A percentile compares a stretch with the other conserved stretches of the same genome.
Evolutionary conservation across 345 rosid genomes (phyloP).

Genomic region (Linum usitatissimum): DNA sequence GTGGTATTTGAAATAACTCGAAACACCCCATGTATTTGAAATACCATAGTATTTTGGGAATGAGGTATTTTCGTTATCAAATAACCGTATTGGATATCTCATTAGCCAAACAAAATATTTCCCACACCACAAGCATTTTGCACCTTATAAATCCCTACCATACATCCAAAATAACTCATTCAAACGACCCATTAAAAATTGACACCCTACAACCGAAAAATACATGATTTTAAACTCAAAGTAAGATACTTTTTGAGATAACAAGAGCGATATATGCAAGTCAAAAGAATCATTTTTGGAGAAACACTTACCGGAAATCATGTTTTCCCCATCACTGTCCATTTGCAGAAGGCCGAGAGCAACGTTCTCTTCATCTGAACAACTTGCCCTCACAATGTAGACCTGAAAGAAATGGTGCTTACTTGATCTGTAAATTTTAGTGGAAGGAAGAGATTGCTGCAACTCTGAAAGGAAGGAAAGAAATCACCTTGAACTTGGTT

Average conservation of each 20-base stretch:
- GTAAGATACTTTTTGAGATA: neutral
- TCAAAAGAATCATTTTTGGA: neutral
- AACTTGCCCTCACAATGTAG: slow-evolving; percentile 24
- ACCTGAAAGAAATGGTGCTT: slow-evolving; percentile 17
- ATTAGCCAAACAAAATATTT: too few species aligned
- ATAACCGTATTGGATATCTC: too few species aligned
- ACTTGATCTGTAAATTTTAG: neutral
- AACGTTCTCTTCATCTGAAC: slow-evolving; percentile 29
- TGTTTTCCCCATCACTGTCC: slow-evolving; percentile 9
- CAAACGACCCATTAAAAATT: too few species aligned
- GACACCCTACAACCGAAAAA: neutral
- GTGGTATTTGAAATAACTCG: too few species aligned
- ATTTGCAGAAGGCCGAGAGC: slow-evolving; percentile 29
- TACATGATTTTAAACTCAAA: neutral
- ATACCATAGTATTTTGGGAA: too few species aligned
- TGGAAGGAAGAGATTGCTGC: neutral
- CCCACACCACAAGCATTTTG: too few species aligned
- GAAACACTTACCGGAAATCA: slow-evolving; percentile 16
- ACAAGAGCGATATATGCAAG: neutral
- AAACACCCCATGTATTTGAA: too few species aligned
- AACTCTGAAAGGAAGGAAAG: neutral
- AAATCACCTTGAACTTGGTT: slow-evolving; percentile 17
- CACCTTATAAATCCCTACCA: too few species aligned
- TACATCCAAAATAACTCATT: too few species aligned
- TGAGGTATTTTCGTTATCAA: too few species aligned